phyloP scores from a whole-genome alignment of 1,139 yeast species.

The Candida albicans region DNA sequence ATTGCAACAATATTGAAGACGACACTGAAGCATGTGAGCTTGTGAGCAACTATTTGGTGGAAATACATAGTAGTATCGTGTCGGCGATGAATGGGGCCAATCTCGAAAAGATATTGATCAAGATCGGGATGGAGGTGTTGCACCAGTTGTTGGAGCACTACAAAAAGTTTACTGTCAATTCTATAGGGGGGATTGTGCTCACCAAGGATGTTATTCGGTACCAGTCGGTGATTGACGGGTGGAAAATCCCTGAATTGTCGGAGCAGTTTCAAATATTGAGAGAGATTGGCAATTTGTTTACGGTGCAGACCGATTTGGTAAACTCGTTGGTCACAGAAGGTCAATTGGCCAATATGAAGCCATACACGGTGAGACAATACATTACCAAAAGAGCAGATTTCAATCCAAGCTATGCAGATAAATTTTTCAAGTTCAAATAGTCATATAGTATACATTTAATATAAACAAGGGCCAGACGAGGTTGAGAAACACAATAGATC shows the following conservation, averaged over 20 bases:
- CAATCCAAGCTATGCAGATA: constrained; percentile 53
- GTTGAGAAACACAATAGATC: constrained; percentile 1
- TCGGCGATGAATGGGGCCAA: constrained; percentile 53
- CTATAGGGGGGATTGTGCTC: constrained; percentile 81
- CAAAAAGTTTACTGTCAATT: constrained; percentile 71
- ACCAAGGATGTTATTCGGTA: constrained; percentile 83
- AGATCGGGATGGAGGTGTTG: constrained; percentile 62
- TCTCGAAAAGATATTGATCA: constrained; percentile 50
- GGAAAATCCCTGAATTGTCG: constrained; percentile 66
- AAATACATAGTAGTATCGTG: constrained; percentile 37
- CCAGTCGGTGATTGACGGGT: constrained; percentile 69
- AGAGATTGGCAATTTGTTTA: constrained; percentile 82
- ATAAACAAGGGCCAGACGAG: constrained; percentile 8
- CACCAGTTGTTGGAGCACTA: constrained; percentile 68
- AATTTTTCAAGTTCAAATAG: constrained; percentile 33
- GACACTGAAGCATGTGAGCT: constrained; percentile 72
- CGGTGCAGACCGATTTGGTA: constrained; percentile 68
- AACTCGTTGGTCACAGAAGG: constrained; percentile 84
- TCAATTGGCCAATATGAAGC: constrained; percentile 67
- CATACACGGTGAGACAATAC: constrained; percentile 65
- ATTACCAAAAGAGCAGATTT: constrained; percentile 73
- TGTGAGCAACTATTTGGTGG: constrained; percentile 53
- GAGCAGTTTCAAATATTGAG: constrained; percentile 71
- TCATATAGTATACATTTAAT: constrained; percentile 10
- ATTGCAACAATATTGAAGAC: constrained; percentile 53